Conservation (phyloP, 2,329 filamentous ascomycete species). For the Paraphaeosphaeria minitans region DNA sequence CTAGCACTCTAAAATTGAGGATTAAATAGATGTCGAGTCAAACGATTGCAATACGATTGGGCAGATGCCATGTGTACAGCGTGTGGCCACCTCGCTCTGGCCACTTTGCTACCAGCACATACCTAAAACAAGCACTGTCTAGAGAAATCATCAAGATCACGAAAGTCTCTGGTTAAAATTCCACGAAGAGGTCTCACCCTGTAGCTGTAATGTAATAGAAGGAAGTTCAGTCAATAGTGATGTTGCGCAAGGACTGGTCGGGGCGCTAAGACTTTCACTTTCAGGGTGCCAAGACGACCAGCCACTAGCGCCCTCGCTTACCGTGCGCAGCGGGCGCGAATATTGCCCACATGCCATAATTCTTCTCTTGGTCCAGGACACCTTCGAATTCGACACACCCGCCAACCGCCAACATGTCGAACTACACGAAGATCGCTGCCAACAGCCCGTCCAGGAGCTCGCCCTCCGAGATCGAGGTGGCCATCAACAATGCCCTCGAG, state of each 20-base stretch:
- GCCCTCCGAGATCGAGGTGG: constrained; percentile 96
- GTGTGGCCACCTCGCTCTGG: too few species aligned
- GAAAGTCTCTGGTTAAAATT: too few species aligned
- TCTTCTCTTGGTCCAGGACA: constrained; percentile 20
- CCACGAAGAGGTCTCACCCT: too few species aligned
- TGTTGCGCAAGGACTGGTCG: not conserved
- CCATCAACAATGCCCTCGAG: constrained; percentile 75
- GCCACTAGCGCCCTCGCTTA: constrained; percentile 20
- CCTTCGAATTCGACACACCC: constrained; percentile 28
- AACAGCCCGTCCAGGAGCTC: constrained; percentile 96
- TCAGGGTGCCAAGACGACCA: not conserved
- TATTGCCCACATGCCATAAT: constrained; percentile 9
- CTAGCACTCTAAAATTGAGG: constrained; percentile 7
- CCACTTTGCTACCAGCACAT: too few species aligned
- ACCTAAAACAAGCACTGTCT: too few species aligned
- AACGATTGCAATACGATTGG: too few species aligned
- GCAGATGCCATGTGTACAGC: too few species aligned
- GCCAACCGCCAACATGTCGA: constrained; percentile 64
- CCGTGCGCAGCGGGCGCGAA: constrained; percentile 7
- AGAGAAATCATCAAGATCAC: too few species aligned
- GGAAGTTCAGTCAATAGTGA: not conserved
- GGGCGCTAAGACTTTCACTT: not conserved
- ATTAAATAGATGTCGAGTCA: not conserved
- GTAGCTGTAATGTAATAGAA: too few species aligned
- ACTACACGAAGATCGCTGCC: constrained; percentile 87